A percentile compares a stretch with the other conserved stretches of the same genome.
These are phyloP conservation scores for Striga asiatica DNA, from an alignment of 257 asterid genomes.

Conservation along the genomic window DNA sequence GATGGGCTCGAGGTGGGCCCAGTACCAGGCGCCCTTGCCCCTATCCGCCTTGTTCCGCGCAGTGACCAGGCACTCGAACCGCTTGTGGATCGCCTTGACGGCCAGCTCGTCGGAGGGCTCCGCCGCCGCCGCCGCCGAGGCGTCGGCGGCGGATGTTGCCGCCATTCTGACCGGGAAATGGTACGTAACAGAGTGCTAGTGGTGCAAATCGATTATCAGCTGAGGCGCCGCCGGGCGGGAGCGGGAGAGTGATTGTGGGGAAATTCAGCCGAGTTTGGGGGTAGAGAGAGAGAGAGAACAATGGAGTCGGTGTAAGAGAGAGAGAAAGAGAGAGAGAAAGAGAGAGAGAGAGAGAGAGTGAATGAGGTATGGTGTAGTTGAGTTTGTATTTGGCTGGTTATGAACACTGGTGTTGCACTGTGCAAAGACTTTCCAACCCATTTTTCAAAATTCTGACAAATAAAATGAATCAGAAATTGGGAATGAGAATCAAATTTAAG, in stretches of 20 bases:
- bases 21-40: constrained; percentile 99
- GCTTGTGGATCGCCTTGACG: constrained; percentile 76
- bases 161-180: constrained; percentile 27
- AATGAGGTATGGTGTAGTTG: constrained; percentile 16
- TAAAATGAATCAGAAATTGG: no score
- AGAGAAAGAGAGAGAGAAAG: not conserved
- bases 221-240: constrained; percentile 37
- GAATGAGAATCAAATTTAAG: no score
- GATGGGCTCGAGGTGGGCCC: constrained; percentile 95
- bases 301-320: no score
- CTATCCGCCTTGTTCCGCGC: constrained; percentile 86
- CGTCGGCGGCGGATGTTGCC: constrained; percentile 32
- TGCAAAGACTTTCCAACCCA: not conserved
- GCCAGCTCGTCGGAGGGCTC: constrained; percentile 49
- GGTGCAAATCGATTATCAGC: not conserved
- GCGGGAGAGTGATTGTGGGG: not conserved
- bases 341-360: constrained; percentile 6
- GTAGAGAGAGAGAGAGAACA: not conserved
- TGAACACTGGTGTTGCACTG: constrained; percentile 9
- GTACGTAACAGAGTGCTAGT: not conserved
- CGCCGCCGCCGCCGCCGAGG: constrained; percentile 13
- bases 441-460: not conserved
- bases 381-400: constrained; percentile 22
- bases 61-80: constrained; percentile 71
- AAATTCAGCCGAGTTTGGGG: constrained; percentile 15